Percentiles rank a stretch among this genome's conserved stretches.
phyloP scores from a whole-genome alignment of 495 filamentous ascomycete species.

The Pyronema domesticum region DNA sequence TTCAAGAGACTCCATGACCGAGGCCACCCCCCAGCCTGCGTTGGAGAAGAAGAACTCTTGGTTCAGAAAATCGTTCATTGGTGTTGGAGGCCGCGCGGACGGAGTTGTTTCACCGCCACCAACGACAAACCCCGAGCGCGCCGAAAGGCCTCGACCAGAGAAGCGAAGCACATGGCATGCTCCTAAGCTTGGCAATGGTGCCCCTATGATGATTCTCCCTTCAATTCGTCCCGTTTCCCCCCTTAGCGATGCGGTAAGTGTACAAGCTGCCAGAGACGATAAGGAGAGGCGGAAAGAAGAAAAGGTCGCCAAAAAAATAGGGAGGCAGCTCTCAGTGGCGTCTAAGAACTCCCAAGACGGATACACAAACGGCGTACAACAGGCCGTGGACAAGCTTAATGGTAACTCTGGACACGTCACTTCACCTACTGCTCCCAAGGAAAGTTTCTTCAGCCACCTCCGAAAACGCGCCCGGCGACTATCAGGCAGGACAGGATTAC shows the following conservation, averaged over 20 bases:
- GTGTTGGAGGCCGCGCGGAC: constrained; percentile 21
- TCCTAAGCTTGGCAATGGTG: constrained; percentile 39
- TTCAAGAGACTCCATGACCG: constrained; percentile 35
- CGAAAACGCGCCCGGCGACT: constrained; percentile 84
- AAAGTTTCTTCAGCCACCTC: constrained; percentile 94
- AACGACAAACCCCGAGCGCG: constrained; percentile 33
- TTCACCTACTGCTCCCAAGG: constrained; percentile 56
- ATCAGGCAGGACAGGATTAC: constrained; percentile 54
- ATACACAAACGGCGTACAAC: constrained; percentile 62
- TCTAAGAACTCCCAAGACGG: constrained; percentile 82
- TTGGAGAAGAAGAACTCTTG: constrained; percentile 73
- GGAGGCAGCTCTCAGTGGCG: constrained; percentile 84
- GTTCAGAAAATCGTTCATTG: constrained; percentile 87
- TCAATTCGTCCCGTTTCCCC: constrained; percentile 92
- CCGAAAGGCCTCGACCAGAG: constrained; percentile 17
- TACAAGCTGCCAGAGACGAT: constrained; percentile 47
- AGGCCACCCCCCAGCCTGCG: constrained; percentile 30
- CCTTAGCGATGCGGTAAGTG: constrained; percentile 76
- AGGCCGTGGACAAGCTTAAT: constrained; percentile 78
- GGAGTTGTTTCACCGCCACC: constrained; percentile 27
- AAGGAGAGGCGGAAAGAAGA: constrained; percentile 35
- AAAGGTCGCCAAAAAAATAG: constrained; percentile 76
- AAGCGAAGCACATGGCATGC: constrained; percentile 26
- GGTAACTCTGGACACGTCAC: constrained; percentile 43
- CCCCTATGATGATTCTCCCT: constrained; percentile 93